Percentiles rank a stretch among this genome's conserved stretches.
Evolutionary conservation across 1,139 yeast species (phyloP).

Genomic region (Candida labiduridarum): DNA sequence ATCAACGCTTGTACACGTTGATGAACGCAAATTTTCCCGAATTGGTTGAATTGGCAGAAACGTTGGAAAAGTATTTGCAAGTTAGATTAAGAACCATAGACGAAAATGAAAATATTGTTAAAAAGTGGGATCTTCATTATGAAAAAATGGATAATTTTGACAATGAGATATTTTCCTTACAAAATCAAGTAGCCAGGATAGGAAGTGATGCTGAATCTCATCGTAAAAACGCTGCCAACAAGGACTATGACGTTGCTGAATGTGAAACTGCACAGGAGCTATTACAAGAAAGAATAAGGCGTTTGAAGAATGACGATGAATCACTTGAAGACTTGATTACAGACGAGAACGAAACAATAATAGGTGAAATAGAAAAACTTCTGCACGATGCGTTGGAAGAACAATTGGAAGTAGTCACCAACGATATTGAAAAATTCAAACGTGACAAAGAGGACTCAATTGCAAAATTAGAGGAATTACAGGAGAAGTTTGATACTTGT

Average conservation of each 20-base stretch:
- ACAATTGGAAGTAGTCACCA: conserved; percentile 18
- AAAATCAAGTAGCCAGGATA: conserved; percentile 15
- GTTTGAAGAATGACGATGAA: conserved; percentile 9
- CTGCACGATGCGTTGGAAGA: conserved; percentile 21
- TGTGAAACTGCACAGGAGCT: conserved; percentile 7
- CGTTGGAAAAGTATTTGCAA: conserved; percentile 54
- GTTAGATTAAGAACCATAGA: conserved; percentile 41
- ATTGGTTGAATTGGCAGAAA: conserved; percentile 67
- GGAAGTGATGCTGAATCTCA: conserved; percentile 13
- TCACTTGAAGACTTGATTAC: conserved; percentile 10
- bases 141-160: conserved; percentile 14
- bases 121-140: conserved; percentile 21
- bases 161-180: conserved; percentile 15
- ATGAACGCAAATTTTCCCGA: conserved; percentile 82
- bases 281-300: conserved; percentile 9
- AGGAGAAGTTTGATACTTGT: conserved; percentile 6
- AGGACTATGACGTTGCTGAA: conserved; percentile 4
- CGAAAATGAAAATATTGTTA: conserved; percentile 29
- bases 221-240: conserved; percentile 6
- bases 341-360: conserved; percentile 9
- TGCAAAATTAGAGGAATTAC: conserved; percentile 5
- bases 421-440: conserved; percentile 2
- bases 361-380: conserved; percentile 14
- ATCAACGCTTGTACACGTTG: conserved; percentile 52
- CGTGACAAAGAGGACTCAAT: conserved; percentile 4